Conservation (phyloP, 1,284 basidiomycete species). For the Xerocomus amazonicus region DNA sequence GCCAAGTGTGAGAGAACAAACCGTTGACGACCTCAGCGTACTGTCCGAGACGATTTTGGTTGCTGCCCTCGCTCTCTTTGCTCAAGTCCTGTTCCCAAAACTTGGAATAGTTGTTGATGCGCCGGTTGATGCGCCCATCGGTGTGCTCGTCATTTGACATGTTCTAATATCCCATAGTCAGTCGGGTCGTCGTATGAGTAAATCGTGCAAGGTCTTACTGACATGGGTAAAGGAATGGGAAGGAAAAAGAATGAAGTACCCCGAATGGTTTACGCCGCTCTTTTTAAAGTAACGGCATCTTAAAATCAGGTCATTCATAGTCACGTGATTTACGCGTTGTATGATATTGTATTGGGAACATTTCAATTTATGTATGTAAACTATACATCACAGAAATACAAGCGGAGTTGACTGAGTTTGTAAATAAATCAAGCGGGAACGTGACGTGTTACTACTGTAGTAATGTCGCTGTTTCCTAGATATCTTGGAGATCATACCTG, state of each 20-base stretch:
- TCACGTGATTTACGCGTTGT: neutral
- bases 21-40: slow-evolving; percentile 97
- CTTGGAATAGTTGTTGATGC: slow-evolving; percentile 89
- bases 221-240: neutral
- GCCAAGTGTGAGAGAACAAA: slow-evolving; percentile 33
- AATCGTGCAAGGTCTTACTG: slow-evolving; percentile 1
- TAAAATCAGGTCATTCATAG: slow-evolving; percentile 20
- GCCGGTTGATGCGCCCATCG: slow-evolving; percentile 78
- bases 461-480: too few relatives aligned
- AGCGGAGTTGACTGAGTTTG: too few relatives aligned
- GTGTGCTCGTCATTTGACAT: slow-evolving; percentile 23
- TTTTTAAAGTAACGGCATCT: slow-evolving; percentile 7
- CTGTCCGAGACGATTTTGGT: slow-evolving; percentile 72
- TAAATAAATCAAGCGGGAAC: too few relatives aligned
- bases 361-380: too few relatives aligned
- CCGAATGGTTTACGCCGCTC: slow-evolving; percentile 6
- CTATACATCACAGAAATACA: too few relatives aligned
- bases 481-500: too few relatives aligned
- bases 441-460: too few relatives aligned
- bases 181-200: neutral
- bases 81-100: slow-evolving; percentile 90
- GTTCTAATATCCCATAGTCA: slow-evolving; percentile 4
- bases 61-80: slow-evolving; percentile 69
- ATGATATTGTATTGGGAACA: too few relatives aligned
- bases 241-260: neutral